Conservation (phyloP, 331 rosid genomes). For the Stylosanthes scabra region DNA sequence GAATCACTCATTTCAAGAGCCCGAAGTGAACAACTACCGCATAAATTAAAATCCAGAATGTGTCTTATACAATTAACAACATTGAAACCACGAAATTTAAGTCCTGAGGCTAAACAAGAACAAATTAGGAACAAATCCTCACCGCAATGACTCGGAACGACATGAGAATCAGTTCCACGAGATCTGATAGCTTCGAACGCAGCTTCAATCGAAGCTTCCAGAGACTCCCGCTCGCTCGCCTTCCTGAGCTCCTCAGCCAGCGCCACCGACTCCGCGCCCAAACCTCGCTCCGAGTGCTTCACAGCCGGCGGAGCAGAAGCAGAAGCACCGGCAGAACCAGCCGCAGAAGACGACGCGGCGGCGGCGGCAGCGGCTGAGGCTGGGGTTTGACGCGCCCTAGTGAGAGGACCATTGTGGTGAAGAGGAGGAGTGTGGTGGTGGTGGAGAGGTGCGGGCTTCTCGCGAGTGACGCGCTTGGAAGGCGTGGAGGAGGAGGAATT, state of each 20-base stretch:
- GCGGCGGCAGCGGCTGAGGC: constrained; percentile 41
- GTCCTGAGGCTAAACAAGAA: neutral
- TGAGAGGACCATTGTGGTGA: constrained; percentile 94
- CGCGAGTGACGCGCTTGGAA: constrained; percentile 90
- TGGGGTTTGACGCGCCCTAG: constrained; percentile 97
- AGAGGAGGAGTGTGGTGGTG: constrained; percentile 48
- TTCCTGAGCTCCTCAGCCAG: constrained; percentile 58
- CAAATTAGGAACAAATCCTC: constrained; percentile 49
- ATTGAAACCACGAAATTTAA: neutral
- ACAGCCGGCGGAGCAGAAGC: constrained; percentile 41
- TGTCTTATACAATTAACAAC: constrained; percentile 13
- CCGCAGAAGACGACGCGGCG: constrained; percentile 22
- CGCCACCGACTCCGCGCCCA: constrained; percentile 39
- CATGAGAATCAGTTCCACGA: constrained; percentile 73
- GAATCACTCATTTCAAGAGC: constrained; percentile 28
- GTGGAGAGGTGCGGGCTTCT: constrained; percentile 65
- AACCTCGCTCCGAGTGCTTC: constrained; percentile 49
- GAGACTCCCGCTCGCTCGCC: constrained; percentile 64
- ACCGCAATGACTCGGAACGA: constrained; percentile 91
- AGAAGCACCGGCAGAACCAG: neutral
- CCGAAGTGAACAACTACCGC: neutral
- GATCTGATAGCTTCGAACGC: constrained; percentile 82
- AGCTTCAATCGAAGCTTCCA: constrained; percentile 76
- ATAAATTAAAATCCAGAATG: neutral
- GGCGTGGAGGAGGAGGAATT: constrained; percentile 70